Evolutionary conservation across 2,329 filamentous ascomycete species (phyloP).

Genomic region (Penicillium occitanis): DNA sequence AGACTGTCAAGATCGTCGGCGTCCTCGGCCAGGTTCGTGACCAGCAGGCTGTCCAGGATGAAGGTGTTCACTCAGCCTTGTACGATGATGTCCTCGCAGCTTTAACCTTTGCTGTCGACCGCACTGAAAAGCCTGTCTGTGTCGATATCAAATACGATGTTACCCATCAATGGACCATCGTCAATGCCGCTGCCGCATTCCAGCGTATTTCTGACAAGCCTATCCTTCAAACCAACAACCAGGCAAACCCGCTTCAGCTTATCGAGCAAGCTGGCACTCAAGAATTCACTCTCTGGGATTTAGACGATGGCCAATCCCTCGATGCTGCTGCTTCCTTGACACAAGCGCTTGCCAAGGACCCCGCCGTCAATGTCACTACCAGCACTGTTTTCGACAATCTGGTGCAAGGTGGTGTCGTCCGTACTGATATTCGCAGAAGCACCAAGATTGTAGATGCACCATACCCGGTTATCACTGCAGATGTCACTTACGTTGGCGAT

Average conservation of each 20-base stretch:
- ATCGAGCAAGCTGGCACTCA: slow-evolving; percentile 59
- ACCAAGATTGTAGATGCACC: slow-evolving; percentile 80
- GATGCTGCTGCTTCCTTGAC: slow-evolving; percentile 63
- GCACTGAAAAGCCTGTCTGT: slow-evolving; percentile 63
- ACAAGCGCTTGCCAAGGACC: slow-evolving; percentile 61
- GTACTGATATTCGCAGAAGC: slow-evolving; percentile 82
- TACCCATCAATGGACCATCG: slow-evolving; percentile 62
- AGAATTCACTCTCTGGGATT: slow-evolving; percentile 93
- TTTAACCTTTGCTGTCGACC: slow-evolving; percentile 72
- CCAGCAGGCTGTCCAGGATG: slow-evolving; percentile 69
- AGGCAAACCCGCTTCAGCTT: slow-evolving; percentile 52
- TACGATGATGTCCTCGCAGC: slow-evolving; percentile 90
- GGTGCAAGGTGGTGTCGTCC: slow-evolving; percentile 71
- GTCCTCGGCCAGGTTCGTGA: slow-evolving; percentile 87
- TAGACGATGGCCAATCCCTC: slow-evolving; percentile 69
- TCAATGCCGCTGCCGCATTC: slow-evolving; percentile 46
- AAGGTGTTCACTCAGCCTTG: slow-evolving; percentile 75
- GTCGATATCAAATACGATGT: slow-evolving; percentile 89
- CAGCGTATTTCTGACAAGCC: slow-evolving; percentile 47
- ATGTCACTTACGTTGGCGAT: slow-evolving; percentile 75
- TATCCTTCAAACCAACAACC: slow-evolving; percentile 35
- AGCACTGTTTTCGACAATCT: slow-evolving; percentile 63
- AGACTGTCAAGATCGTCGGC: slow-evolving; percentile 70
- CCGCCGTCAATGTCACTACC: slow-evolving; percentile 60
- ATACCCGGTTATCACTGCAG: slow-evolving; percentile 75